Evolutionary conservation across 129 eudicot genomes (phyloP), one percentile per base, ranked within the genome.

Genomic region (Tagetes patula): DNA sequence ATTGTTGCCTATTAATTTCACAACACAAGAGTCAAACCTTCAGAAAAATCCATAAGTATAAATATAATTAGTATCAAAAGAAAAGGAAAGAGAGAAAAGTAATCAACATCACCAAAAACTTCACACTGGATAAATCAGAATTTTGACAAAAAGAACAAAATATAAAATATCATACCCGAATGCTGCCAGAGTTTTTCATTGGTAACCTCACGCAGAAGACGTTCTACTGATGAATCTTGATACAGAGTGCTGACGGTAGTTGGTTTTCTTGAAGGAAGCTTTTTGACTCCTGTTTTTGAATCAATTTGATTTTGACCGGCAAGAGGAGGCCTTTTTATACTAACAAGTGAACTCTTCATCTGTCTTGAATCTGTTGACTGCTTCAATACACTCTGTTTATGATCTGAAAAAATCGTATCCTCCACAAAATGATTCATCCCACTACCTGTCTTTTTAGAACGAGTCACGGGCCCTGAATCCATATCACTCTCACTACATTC

Each of bases 191-290:
- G 85, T 72, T 83, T 86, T 27, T 88, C 93, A 79, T 87, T 88
- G 41, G 99, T 94, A 82, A 94, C 99, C 82, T 94, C 99, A 5
- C 99, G 93, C 75, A 90, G 53, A 78, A 94, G 94, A 49, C 99
- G 94, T 68, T 94, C 99, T 37, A 94, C 91, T 42, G 99, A 90
- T 69, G 97, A 77, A 75, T 94, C 99, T 48, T 86, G 94, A 83
- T 88, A 86, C 66, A 72, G 96, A 63, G 72, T 74, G 43, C 50
- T 79, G 54, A 75, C 62, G 6, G 82, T 72, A 63, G 71, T 27
- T 75, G 85, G 97, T 84, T 91, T 90, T 77, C 82, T 94, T n/a
- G 91, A 84, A 75, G 97, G 97, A 65, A 81, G 81, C 78, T 83
- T 94, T 82, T 86, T 94, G 53, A 75, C 65, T 45, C 74, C 83